phyloP scores from a whole-genome alignment of 148 eudicot species.

The Bassia scoparia region DNA sequence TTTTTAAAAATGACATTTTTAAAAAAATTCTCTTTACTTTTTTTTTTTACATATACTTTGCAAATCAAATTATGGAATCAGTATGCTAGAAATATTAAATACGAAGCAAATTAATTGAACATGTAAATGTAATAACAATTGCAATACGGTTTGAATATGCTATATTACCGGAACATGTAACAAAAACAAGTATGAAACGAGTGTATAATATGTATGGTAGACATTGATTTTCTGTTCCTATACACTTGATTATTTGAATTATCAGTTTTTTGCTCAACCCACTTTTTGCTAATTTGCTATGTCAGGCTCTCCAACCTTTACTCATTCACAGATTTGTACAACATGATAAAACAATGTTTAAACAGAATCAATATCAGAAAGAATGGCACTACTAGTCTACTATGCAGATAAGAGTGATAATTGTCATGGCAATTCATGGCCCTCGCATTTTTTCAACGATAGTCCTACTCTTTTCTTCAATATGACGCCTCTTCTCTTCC shows the following conservation, averaged over 20 bases:
- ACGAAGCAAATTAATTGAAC: too few species aligned
- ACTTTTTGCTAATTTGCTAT: background rate
- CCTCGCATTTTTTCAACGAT: constrained; percentile 78
- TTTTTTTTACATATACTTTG: too few species aligned
- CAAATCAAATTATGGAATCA: too few species aligned
- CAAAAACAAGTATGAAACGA: too few species aligned
- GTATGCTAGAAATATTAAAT: too few species aligned
- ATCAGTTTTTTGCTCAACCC: too few species aligned
- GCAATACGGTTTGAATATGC: too few species aligned
- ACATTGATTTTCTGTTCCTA: background rate
- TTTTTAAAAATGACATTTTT: too few species aligned
- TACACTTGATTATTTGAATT: background rate
- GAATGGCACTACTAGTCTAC: background rate
- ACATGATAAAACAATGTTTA: background rate
- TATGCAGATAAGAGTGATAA: background rate
- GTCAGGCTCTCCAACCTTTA: background rate
- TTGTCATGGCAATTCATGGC: constrained; percentile 18
- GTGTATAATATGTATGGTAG: background rate
- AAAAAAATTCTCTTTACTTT: too few species aligned
- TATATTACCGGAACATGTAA: too few species aligned
- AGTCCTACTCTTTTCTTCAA: constrained; percentile 74
- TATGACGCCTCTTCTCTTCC: constrained; percentile 69
- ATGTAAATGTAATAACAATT: too few species aligned
- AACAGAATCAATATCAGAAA: background rate
- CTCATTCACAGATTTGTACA: constrained; percentile 15